Evolutionary conservation across 1,139 yeast species (phyloP), one percentile per base, ranked within the genome.

Genomic region (Candida gigantensis): DNA sequence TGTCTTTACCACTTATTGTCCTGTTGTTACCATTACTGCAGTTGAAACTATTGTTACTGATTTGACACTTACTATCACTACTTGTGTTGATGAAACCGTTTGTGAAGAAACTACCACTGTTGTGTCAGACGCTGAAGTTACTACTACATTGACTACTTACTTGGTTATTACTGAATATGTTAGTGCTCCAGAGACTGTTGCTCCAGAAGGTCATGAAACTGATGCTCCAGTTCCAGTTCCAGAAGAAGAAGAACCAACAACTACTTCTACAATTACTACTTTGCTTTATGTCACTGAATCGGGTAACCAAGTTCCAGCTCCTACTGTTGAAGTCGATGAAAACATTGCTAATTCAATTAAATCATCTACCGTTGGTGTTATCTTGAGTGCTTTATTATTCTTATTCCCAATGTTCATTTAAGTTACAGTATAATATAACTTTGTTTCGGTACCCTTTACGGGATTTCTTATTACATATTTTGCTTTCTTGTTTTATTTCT

Each of bases 1-100:
- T 11, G 23, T 35, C n/a, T 37, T 42, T 25, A 32, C 37, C 23
- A 44, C 47, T n/a, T 40, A 42, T 26, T 44, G 47, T 33, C 47
- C 46, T 17, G 19, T 40, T 29, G 41, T 14, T 12, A 28, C 41
- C 15, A 34, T 39, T 11, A 29, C 39, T 16, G 37, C 25, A 17
- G 31, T 31, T 27, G 37, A 10, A 15, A 37, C 43, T 19, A 15
- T 30, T 24, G 32, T 34, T 14, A 34, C 42, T 12, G 36, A 33
- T 30, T 18, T 41, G 12, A 42, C 47, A 7, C 8, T 32, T 13
- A 40, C 44, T 5, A 20, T 41, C 24, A 39, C 42, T 19, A 31
- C 23, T n/a, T 43, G 48, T 35, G 21, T 24, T 14, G 36, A 26
- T 11, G 36, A 35, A 8, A 17, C 23, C 8, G 19, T 37, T 24